Percentiles rank a stretch among this genome's conserved stretches.
phyloP scores from a whole-genome alignment of 2,329 filamentous ascomycete genomes.

The Diplodia intermedia region DNA sequence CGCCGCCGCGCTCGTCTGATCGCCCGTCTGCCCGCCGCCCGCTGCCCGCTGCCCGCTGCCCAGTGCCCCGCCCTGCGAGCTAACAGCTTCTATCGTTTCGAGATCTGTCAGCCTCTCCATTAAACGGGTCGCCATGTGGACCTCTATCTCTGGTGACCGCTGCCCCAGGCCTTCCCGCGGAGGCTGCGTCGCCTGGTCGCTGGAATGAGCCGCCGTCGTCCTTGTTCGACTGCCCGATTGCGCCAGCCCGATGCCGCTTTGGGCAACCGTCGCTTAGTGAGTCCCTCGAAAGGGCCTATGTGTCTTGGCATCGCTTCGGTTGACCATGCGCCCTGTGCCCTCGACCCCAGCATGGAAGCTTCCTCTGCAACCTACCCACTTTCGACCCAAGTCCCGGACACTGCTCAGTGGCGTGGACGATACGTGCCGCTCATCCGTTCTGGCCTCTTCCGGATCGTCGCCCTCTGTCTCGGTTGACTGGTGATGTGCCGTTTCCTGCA shows the following conservation, averaged over 20 bases:
- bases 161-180: neutral
- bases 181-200: neutral
- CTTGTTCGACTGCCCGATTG: conserved; percentile 4
- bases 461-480: neutral
- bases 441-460: neutral
- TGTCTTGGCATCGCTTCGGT: conserved; percentile 5
- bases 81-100: conserved; percentile 14
- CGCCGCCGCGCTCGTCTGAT: neutral
- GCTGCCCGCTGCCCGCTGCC: neutral
- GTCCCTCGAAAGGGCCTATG: neutral
- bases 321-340: conserved; percentile 12
- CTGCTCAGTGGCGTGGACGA: neutral
- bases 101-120: conserved; percentile 16
- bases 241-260: conserved; percentile 5
- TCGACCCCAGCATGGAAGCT: neutral
- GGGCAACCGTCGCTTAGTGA: conserved; percentile 26
- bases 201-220: neutral
- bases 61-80: neutral
- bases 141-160: neutral
- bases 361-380: neutral
- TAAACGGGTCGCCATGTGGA: conserved; percentile 8
- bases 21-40: neutral
- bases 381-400: conserved; percentile 11
- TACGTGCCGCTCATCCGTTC: neutral
- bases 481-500: neutral